Evolutionary conservation across 192 early-diverging fungal genomes (phyloP), one percentile per base, ranked within the genome.

Genomic region (Mortierella hygrophila): DNA sequence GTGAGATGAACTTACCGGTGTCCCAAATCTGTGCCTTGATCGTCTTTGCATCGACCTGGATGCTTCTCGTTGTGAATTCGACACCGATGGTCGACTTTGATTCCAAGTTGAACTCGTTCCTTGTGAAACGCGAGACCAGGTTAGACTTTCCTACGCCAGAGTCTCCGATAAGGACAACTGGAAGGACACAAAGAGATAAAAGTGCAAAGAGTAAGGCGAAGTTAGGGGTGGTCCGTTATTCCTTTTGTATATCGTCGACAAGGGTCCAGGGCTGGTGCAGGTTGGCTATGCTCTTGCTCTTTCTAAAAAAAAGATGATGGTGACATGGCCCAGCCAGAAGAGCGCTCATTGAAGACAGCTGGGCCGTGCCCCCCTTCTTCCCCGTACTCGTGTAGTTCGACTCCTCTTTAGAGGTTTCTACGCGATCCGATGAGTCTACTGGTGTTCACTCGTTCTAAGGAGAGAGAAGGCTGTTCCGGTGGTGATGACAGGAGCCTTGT

Each of bases 1-100:
- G 55, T 26, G 60, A 65, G 60, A 65, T 65, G 65, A 74, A 38
- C 77, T 83, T 88, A 92, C 97, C 98, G 76, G 98, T 99, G 92
- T 99, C 98, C 98, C 98, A 99, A 89, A 99, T 99, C 89, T 99
- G 98, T 65, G 97, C 97, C 91, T 99, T 99, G 89, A 99, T 97
- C 20, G 96, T 97, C 92, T 99, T 99, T 78, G 93, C 91, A 77
- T 99, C 97, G 52, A 99, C 97, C 87, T 98, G 95, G 81, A 99
- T 98, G 90, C 93, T 96, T 79, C 97, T 92, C 42, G 97, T 99
- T 54, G 97, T 97, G 90, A 99, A 99, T 87, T 99, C 98, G 72
- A 99, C 97, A 83, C 98, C 98, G 89, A 99, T 99, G 72, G 98
- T 99, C 44, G 97, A 97, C 90, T 98, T 99, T 77, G 97, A 99